Evolutionary conservation across 2,329 filamentous ascomycete species (phyloP).

Genomic region (Trichoderma breve): DNA sequence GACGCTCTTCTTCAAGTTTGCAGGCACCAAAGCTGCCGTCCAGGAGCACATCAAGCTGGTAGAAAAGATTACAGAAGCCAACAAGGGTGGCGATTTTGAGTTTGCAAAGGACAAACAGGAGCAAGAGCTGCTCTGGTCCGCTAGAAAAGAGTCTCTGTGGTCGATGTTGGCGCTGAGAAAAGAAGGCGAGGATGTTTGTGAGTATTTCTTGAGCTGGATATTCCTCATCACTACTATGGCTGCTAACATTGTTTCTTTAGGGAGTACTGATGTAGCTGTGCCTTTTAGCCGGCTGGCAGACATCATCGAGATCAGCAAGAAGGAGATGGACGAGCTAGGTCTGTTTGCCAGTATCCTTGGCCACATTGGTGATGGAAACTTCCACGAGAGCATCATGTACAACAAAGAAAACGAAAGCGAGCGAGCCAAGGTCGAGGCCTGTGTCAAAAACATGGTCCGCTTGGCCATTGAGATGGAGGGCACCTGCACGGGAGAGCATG

Average conservation of each 20-base stretch:
- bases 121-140: slow-evolving; percentile 74
- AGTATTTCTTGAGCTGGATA: slow-evolving; percentile 30
- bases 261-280: slow-evolving; percentile 83
- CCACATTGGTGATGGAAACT: slow-evolving; percentile 92
- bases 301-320: slow-evolving; percentile 79
- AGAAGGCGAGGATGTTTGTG: slow-evolving; percentile 66
- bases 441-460: slow-evolving; percentile 86
- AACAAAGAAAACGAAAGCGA: slow-evolving; percentile 67
- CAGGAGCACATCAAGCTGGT: slow-evolving; percentile 72
- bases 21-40: slow-evolving; percentile 75
- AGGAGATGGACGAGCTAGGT: slow-evolving; percentile 81
- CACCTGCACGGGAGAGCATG: slow-evolving; percentile 87
- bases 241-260: slow-evolving; percentile 29
- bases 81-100: slow-evolving; percentile 68
- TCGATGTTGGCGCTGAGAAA: slow-evolving; percentile 70
- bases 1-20: slow-evolving; percentile 83
- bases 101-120: slow-evolving; percentile 72
- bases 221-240: no score
- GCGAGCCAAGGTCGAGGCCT: slow-evolving; percentile 71
- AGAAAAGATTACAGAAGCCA: slow-evolving; percentile 61
- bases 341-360: slow-evolving; percentile 85
- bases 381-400: slow-evolving; percentile 91
- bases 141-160: slow-evolving; percentile 82
- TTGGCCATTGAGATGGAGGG: slow-evolving; percentile 93
- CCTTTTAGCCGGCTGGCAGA: slow-evolving; percentile 73